Percentiles rank a stretch among this genome's conserved stretches.
phyloP scores from a whole-genome alignment of 129 eudicot genomes.

The Ambrosia artemisiifolia region DNA sequence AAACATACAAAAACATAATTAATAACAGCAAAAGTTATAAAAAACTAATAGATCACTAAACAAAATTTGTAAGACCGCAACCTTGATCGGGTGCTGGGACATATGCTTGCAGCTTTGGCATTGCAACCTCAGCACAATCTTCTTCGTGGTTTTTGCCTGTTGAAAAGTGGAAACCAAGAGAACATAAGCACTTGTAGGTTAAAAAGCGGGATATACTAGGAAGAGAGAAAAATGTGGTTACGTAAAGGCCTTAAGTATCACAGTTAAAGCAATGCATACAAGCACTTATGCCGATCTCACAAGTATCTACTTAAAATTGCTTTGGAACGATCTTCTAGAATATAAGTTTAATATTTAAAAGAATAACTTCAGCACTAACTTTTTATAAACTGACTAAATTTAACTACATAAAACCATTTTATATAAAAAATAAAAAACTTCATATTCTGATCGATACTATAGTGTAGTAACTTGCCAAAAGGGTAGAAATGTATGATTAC shows the following conservation, averaged over 20 bases:
- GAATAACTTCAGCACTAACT: no score
- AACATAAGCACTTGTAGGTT: no score
- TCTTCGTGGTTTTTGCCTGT: constrained; percentile 63
- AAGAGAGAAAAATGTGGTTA: no score
- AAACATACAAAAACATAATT: background rate
- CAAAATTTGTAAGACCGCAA: background rate
- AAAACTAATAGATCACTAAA: background rate
- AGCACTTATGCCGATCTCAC: no score
- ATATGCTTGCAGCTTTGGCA: constrained; percentile 69
- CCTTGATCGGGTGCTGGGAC: constrained; percentile 64
- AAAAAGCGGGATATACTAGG: no score
- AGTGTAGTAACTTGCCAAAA: background rate
- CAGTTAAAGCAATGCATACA: background rate
- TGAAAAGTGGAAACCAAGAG: background rate
- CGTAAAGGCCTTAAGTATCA: background rate
- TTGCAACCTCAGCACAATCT: constrained; percentile 61
- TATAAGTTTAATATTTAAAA: no score
- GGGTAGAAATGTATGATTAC: background rate
- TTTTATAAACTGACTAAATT: no score
- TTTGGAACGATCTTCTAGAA: no score
- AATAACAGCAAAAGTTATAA: background rate
- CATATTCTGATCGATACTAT: background rate
- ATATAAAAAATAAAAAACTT: background rate
- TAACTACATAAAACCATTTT: background rate
- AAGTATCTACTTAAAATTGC: no score